These are phyloP conservation scores for Hypoxylon lienhwacheense DNA, from an alignment of 495 filamentous ascomycete species.

Conservation along the genomic window DNA sequence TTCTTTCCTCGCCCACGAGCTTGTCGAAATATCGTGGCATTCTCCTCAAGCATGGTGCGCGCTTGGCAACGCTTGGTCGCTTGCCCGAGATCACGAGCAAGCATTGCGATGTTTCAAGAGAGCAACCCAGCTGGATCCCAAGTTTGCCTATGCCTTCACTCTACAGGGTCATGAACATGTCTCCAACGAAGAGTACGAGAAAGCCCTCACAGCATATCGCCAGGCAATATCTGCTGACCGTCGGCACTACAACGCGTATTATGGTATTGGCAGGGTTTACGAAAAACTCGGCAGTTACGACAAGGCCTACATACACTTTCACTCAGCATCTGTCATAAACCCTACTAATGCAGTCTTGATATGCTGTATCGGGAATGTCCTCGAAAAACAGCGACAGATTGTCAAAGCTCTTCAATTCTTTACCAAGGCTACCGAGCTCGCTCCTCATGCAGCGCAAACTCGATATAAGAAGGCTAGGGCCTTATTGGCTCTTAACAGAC, in stretches of 20 bases:
- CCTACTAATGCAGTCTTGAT: constrained; percentile 88
- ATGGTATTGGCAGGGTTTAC: constrained; percentile 88
- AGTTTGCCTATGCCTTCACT: constrained; percentile 93
- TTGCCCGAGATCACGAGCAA: constrained; percentile 93
- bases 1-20: constrained; percentile 86
- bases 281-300: constrained; percentile 94
- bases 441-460: constrained; percentile 77
- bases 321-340: constrained; percentile 81
- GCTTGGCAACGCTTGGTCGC: constrained; percentile 90
- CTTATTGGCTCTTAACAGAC: constrained; percentile 73
- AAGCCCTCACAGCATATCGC: constrained; percentile 82
- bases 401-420: constrained; percentile 78
- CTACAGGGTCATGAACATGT: constrained; percentile 95
- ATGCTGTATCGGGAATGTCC: constrained; percentile 84
- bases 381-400: constrained; percentile 83
- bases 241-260: constrained; percentile 96
- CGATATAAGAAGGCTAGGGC: constrained; percentile 91
- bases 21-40: constrained; percentile 80
- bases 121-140: constrained; percentile 84
- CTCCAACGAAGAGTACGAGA: constrained; percentile 96
- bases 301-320: constrained; percentile 86
- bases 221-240: constrained; percentile 79
- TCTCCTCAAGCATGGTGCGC: constrained; percentile 96
- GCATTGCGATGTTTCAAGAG: constrained; percentile 94
- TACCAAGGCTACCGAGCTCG: constrained; percentile 72